phyloP scores from a whole-genome alignment of 768 basidiomycete species.

The Daedaleopsis sinensis region DNA sequence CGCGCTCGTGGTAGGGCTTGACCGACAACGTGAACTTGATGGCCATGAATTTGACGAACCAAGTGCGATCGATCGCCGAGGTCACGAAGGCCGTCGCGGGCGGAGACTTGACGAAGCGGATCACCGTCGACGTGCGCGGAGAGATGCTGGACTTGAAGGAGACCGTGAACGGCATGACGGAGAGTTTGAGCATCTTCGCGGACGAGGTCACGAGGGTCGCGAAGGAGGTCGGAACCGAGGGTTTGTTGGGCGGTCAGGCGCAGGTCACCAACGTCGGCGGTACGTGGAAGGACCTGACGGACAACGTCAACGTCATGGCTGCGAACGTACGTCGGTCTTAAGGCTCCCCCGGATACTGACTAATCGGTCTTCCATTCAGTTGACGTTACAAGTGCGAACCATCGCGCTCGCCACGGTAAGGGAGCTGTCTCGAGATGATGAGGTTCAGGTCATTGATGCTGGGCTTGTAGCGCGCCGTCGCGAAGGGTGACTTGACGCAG shows the following conservation, averaged over 20 bases:
- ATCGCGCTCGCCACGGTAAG: slow-evolving; percentile 90
- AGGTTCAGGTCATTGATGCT: no score
- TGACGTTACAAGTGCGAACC: slow-evolving; percentile 91
- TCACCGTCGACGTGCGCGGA: slow-evolving; percentile 88
- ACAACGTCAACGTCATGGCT: slow-evolving; percentile 96
- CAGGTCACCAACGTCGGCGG: slow-evolving; percentile 93
- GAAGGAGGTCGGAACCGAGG: slow-evolving; percentile 96
- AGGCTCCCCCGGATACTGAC: neutral
- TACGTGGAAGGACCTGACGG: slow-evolving; percentile 96
- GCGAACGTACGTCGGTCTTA: slow-evolving; percentile 65
- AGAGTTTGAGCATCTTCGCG: slow-evolving; percentile 80
- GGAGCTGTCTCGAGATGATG: slow-evolving; percentile 11
- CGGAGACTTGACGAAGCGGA: slow-evolving; percentile 93
- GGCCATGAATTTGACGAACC: slow-evolving; percentile 90
- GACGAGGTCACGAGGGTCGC: slow-evolving; percentile 88
- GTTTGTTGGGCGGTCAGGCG: slow-evolving; percentile 91
- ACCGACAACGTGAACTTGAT: slow-evolving; percentile 87
- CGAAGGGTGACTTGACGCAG: slow-evolving; percentile 89
- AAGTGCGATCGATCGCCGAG: slow-evolving; percentile 89
- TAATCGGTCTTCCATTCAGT: slow-evolving; percentile 39
- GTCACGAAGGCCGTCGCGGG: slow-evolving; percentile 95
- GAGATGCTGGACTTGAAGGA: slow-evolving; percentile 90
- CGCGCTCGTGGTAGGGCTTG: slow-evolving; percentile 40
- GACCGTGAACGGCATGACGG: slow-evolving; percentile 97
- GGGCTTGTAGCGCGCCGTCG: slow-evolving; percentile 75